These are phyloP conservation scores for Chalara sp. DNA, from an alignment of 2,329 filamentous ascomycete species.

Conservation along the genomic window DNA sequence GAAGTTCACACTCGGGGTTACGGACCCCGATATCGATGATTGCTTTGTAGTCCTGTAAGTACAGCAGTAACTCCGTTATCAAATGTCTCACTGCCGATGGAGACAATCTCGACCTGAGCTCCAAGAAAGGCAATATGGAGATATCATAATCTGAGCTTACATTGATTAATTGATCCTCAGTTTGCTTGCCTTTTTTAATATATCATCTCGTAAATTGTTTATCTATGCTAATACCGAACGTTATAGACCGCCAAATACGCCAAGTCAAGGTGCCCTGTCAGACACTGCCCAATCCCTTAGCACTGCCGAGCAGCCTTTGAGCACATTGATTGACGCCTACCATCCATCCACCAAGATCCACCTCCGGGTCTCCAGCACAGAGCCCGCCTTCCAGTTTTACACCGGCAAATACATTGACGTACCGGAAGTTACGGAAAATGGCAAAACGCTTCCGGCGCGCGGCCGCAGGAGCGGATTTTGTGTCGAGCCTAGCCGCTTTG, in stretches of 20 bases:
- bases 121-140: no score
- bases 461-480: conserved; percentile 73
- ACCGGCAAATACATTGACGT: conserved; percentile 81
- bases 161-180: no score
- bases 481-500: conserved; percentile 84
- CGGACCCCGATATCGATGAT: conserved; percentile 72
- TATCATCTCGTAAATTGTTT: no score
- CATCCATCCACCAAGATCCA: conserved; percentile 71
- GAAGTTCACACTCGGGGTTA: conserved; percentile 64
- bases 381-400: conserved; percentile 97
- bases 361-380: conserved; percentile 82
- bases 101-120: conserved; percentile 29
- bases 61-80: not conserved
- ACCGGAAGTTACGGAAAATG: conserved; percentile 56
- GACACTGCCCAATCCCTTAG: no score
- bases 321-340: conserved; percentile 61
- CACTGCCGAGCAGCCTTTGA: conserved; percentile 41
- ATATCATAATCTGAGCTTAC: no score
- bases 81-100: no score
- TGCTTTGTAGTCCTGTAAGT: conserved; percentile 64
- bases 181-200: no score
- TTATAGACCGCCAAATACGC: no score
- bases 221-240: no score
- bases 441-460: conserved; percentile 33
- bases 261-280: no score